Percentiles rank a stretch among this genome's conserved stretches.
phyloP scores from a whole-genome alignment of 2,329 filamentous ascomycete genomes.

The Ascochyta koolunga region DNA sequence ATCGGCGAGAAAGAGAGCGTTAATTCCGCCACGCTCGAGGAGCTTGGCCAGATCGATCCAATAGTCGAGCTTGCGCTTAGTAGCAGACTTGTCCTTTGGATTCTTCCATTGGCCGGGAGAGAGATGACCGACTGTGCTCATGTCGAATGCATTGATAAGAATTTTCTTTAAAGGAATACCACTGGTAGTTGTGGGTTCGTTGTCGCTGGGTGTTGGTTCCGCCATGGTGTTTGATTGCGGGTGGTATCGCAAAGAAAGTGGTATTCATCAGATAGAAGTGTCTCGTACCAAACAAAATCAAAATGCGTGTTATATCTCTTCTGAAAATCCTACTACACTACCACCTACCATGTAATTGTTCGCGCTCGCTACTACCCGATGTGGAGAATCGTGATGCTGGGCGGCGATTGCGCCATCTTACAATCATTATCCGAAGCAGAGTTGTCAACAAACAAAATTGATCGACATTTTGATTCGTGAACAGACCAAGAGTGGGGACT shows the following conservation, averaged over 20 bases:
- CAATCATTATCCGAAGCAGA: conserved; percentile 16
- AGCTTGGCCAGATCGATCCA: conserved; percentile 69
- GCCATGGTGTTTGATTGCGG: conserved; percentile 19
- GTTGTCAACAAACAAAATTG: too few species aligned
- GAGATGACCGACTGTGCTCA: conserved; percentile 69
- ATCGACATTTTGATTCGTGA: too few species aligned
- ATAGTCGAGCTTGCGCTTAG: conserved; percentile 65
- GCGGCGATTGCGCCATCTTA: conserved; percentile 26
- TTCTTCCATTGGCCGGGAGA: conserved; percentile 74
- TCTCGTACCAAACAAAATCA: background rate
- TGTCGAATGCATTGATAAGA: conserved; percentile 69
- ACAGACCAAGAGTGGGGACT: too few species aligned
- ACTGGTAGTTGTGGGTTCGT: background rate
- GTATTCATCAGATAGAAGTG: background rate
- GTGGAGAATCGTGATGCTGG: conserved; percentile 23
- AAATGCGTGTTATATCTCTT: background rate
- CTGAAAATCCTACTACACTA: too few species aligned
- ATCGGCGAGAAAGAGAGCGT: conserved; percentile 69
- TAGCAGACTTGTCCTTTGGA: conserved; percentile 64
- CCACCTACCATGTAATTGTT: background rate
- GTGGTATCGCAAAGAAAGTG: background rate
- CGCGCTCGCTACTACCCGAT: background rate
- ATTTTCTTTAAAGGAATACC: conserved; percentile 55
- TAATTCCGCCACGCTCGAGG: conserved; percentile 67
- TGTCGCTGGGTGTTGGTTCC: conserved; percentile 14